These are phyloP conservation scores for Paraconiothyrium sp. DNA, from an alignment of 2,329 filamentous ascomycete species.

Conservation along the genomic window DNA sequence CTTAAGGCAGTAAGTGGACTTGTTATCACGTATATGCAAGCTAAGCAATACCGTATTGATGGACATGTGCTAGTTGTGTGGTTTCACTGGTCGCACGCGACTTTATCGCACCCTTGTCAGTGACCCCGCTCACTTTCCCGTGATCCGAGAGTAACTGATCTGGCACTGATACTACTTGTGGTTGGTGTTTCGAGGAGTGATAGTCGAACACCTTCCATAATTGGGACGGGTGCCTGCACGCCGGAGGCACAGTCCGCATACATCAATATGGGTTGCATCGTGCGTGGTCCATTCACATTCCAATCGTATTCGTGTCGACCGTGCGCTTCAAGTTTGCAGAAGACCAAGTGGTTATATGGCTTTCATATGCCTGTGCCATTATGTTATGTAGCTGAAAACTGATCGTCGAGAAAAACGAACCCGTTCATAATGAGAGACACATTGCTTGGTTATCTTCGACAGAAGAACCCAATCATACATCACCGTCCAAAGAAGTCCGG, in stretches of 20 bases:
- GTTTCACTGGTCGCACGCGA: not conserved
- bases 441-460: not conserved
- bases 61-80: not conserved
- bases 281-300: not conserved
- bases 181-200: not conserved
- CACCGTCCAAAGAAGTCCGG: not conserved
- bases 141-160: not conserved
- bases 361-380: not conserved
- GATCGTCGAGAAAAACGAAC: not conserved
- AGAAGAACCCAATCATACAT: not conserved
- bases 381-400: not conserved
- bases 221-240: not conserved
- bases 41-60: not conserved
- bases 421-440: not conserved
- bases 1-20: not conserved
- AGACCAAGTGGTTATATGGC: not conserved
- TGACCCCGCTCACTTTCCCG: not conserved
- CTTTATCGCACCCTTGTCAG: constrained; percentile 6
- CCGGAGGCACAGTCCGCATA: not conserved
- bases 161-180: not conserved
- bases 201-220: not conserved
- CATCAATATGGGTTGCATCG: not conserved
- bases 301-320: not conserved
- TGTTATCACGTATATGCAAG: not conserved
- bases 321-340: not conserved